Base-by-base conservation (phyloP, 495 filamentous ascomycete species). In the Cetradonia linearis region DNA sequence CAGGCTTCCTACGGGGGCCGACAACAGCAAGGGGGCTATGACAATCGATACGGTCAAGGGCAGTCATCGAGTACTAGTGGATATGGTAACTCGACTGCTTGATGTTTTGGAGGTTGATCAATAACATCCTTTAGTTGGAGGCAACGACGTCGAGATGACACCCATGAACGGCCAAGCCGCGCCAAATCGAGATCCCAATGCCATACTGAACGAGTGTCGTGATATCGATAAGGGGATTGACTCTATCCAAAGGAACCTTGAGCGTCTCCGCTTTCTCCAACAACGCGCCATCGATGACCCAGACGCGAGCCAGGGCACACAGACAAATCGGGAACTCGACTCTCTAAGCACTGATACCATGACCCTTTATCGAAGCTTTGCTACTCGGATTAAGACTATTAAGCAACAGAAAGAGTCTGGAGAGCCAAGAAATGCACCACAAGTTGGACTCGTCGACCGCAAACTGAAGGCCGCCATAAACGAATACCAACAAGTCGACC, bases 191-290 rank as follows among this genome's bases (percentile, higher is more conserved):
- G 83, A 85, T 63, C 82, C 87, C 27, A 89, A 85, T 66, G 79
- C 81, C 44, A 83, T 94, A 66, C 78, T 96, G 50, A 86, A 93
- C 72, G 86, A 94, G 69, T 89, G 89, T 75, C 77, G 80, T 25
- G 81, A 86, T 44, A 85, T 95, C 72, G 83, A 86, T 71, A 77
- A 79, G 54, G 86, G 81, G 38, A 87, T 96, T 63, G 83, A 91
- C 63, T 76, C 80, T 59, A 79, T 95, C 57, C 83, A 95, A 68
- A 72, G 66, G 58, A 81, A 81, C 59, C 79, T 89, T 40, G 71
- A 80, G 56, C 71, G 78, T 40, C 79, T 91, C 16, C 74, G 72
- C 44, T 71, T 72, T 59, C 74, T 83, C 30, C 86, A 90, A 63
- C 73, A 78, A 44, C 71, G 74, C 56, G 76, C 78, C 30, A 76